Evolutionary conservation across 208 protist species (phyloP).

Genomic region (Acanthamoeba culbertsoni): DNA sequence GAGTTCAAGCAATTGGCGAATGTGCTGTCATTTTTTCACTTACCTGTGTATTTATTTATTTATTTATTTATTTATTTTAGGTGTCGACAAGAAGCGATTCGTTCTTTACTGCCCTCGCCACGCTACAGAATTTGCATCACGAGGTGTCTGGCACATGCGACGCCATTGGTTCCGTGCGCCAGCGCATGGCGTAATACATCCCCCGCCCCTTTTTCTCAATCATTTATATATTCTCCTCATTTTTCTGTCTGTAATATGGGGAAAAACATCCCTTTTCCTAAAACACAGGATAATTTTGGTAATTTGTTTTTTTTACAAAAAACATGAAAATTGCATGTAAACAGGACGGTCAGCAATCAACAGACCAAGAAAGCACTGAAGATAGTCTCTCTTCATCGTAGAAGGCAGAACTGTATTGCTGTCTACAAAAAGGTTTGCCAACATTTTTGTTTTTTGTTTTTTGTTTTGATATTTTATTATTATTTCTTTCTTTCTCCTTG

Average conservation of each 20-base stretch:
- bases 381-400: neutral
- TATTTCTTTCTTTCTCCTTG: neutral
- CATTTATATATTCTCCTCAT: neutral
- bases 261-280: no score
- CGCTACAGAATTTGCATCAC: conserved; percentile 48
- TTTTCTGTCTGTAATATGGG: neutral
- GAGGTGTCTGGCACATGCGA: conserved; percentile 18
- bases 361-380: neutral
- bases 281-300: no score
- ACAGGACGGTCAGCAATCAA: neutral
- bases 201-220: neutral
- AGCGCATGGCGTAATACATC: neutral
- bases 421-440: conserved; percentile 58
- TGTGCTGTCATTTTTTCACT: neutral
- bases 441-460: neutral
- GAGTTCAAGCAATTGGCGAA: no score
- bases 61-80: neutral
- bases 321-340: neutral
- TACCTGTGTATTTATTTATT: neutral
- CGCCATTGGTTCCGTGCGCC: conserved; percentile 8
- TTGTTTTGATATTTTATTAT: neutral
- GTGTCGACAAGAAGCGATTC: conserved; percentile 20
- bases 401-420: neutral
- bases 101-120: conserved; percentile 22
- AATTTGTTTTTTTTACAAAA: no score